Evolutionary conservation across 2,329 filamentous ascomycete species (phyloP), one percentile per base, ranked within the genome.

Genomic region (Ophiostoma triangulosporum): DNA sequence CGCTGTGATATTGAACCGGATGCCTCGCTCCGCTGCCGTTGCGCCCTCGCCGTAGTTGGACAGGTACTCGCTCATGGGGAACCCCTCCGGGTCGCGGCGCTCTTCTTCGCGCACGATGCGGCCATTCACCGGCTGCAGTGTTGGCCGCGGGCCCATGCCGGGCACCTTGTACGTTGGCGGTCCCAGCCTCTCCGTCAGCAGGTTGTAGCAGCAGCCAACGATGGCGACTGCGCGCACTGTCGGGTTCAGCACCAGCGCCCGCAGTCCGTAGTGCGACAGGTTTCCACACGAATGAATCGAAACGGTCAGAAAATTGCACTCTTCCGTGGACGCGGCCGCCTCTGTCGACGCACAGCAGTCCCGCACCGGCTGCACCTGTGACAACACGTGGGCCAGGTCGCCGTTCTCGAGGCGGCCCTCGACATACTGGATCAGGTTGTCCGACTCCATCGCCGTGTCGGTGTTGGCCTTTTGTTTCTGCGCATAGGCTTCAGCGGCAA

Each of bases 271-370:
- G 66, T 98, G 93, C 0, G 94, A 86, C n/a, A 98, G 80, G 61
- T 98, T 97, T 27, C 93, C 93, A 64, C 93, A 98, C 0, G 91
- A 97, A 67, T 98, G 93, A 17, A 98, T 87, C 0, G 93, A 97
- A 29, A 97, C 83, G 15, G 91, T 86, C 83, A 96, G 89, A 35
- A 94, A 73, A 9, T 69, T 70, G 56, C 48, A 7, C 33, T 27
- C 46, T 5, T 12, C 24, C 1, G 20, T 3, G 2, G 31, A 38
- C 20, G 14, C 48, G 9, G 15, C 3, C 14, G 35, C 12, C n/a
- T 36, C 35, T 14, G 32, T n/a, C 22, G 27, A 1, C 8, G 36
- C 15, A 17, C 36, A 43, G 20, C 38, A 24, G 9, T 26, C 48
- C 26, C 22, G 68, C 35, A 87, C 77, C 59, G 82, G 75, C 6